Base-by-base conservation (phyloP, 2,329 filamentous ascomycete species). In the Sphaerostilbella broomeana region DNA sequence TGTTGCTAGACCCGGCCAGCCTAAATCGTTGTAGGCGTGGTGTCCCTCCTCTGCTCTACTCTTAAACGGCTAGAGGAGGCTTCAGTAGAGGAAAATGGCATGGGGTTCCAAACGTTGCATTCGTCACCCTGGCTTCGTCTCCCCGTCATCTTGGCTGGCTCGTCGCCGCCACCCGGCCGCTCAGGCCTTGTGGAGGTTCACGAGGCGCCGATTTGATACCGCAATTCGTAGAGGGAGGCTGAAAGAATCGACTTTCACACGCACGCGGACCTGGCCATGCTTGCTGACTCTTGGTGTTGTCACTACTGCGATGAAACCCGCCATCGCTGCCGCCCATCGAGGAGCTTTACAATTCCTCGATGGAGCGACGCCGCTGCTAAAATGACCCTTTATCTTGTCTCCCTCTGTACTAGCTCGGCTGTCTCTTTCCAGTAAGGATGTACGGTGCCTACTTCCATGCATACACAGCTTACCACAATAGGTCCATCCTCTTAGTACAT, bases 71-170 rank as follows among this genome's bases (percentile, higher is more conserved):
- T n/a, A n/a, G n/a, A n/a, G n/a, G n/a, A n/a, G n/a, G n/a, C n/a
- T n/a, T n/a, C n/a, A n/a, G n/a, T n/a, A n/a, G 22, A 19, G 29
- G 34, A 40, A 26, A 28, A 24, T 40, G 37, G 38, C 42, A 30
- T 44, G 42, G 42, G 42, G 42, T 37, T 36, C 38, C 27, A 37
- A 41, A 41, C 36, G 31, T 32, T 44, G 32, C 42, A 41, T 32
- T 16, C n/a, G n/a, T n/a, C 27, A 44, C 38, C 42, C 42, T 44
- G 26, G 37, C 33, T 16, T 36, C 20, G 24, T 19, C 42, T 36
- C 42, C 32, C 38, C 42, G 38, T 41, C 37, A 40, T 40, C 25
- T 40, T 34, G 35, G 27, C 22, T 16, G 37, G 41, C 31, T 43
- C 29, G 40, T 34, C 30, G 40, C 40, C 26, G 40, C 40, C 30